These are phyloP conservation scores for Solanum etuberosum DNA, from an alignment of 257 asterid genomes.

Conservation along the genomic window DNA sequence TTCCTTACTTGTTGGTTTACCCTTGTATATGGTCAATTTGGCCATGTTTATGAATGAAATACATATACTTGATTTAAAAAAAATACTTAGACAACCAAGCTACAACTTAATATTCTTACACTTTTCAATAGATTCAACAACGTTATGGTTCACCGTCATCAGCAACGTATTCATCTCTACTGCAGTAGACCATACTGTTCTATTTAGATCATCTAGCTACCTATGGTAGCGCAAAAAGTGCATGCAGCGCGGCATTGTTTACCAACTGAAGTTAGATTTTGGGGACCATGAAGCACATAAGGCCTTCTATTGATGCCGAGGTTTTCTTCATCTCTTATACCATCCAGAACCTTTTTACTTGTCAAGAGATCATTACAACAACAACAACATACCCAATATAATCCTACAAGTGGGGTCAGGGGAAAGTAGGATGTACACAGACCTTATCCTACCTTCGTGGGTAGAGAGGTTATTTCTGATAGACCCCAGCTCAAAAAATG, in stretches of 20 bases:
- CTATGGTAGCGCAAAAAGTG: not conserved
- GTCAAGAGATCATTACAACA: not conserved
- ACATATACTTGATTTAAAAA: not conserved
- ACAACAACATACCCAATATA: not conserved
- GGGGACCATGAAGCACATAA: not conserved
- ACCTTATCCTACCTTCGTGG: not conserved
- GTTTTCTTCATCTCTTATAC: not conserved
- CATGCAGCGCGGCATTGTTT: not conserved
- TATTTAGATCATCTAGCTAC: not conserved
- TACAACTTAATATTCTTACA: not conserved
- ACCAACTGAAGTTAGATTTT: not conserved
- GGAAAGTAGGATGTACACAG: not conserved
- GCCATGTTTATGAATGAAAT: not conserved
- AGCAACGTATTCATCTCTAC: not conserved
- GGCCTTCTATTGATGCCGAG: not conserved
- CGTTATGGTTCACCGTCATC: not conserved
- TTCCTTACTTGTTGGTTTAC: not conserved
- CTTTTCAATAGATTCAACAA: not conserved
- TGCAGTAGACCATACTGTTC: not conserved
- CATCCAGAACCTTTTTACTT: not conserved
- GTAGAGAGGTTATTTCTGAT: not conserved
- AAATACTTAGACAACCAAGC: not conserved
- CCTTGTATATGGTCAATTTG: not conserved
- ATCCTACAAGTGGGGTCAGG: not conserved
- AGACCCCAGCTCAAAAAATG: not conserved